These are phyloP conservation scores for Mollisia scopiformis DNA, from an alignment of 2,329 filamentous ascomycete genomes.

Conservation along the genomic window DNA sequence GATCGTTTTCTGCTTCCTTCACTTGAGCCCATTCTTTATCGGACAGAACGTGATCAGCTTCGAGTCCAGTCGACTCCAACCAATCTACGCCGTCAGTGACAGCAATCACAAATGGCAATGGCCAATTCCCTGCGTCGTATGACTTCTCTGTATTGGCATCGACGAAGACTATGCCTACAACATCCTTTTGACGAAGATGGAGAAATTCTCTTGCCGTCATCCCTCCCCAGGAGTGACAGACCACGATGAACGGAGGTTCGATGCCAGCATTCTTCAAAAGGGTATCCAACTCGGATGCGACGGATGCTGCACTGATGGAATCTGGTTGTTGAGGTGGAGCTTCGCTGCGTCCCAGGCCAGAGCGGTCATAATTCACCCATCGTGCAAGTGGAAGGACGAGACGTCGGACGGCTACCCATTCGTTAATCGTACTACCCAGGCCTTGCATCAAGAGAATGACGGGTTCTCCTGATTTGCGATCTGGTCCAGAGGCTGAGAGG, in stretches of 20 bases:
- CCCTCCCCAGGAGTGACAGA: constrained; percentile 22
- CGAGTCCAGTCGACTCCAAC: background rate
- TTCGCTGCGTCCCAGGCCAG: constrained; percentile 30
- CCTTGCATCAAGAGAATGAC: constrained; percentile 32
- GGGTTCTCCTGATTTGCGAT: constrained; percentile 25
- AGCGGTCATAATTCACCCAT: constrained; percentile 30
- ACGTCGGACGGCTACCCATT: constrained; percentile 30
- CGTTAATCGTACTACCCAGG: constrained; percentile 25
- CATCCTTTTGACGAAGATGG: constrained; percentile 16
- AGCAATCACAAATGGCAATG: constrained; percentile 1
- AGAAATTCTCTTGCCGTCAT: constrained; percentile 21
- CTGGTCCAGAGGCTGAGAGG: constrained; percentile 26
- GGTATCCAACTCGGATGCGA: constrained; percentile 16
- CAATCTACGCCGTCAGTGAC: constrained; percentile 7
- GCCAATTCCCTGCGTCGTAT: constrained; percentile 7
- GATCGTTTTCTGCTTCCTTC: background rate
- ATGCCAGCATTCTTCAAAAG: constrained; percentile 15
- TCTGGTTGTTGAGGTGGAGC: constrained; percentile 1
- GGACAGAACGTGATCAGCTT: constrained; percentile 6
- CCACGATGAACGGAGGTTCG: constrained; percentile 15
- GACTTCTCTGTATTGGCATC: constrained; percentile 19
- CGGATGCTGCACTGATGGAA: constrained; percentile 8
- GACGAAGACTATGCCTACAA: constrained; percentile 23
- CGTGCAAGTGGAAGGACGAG: constrained; percentile 26
- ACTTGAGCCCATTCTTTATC: constrained; percentile 9